These are phyloP conservation scores for Halenospora varia DNA, from an alignment of 495 filamentous ascomycete species.

Conservation along the genomic window DNA sequence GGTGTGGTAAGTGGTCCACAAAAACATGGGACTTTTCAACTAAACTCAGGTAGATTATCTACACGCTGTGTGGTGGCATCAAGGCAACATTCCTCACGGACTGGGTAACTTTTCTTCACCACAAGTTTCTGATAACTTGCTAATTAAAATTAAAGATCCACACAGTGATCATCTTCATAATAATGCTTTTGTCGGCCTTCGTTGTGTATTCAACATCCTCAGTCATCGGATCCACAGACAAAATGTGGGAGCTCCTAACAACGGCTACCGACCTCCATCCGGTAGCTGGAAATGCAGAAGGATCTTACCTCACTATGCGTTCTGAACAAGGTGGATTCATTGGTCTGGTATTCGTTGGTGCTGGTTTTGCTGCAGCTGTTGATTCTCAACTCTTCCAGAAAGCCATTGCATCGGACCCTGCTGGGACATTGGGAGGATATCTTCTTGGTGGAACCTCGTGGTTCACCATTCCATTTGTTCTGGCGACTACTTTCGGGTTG, in stretches of 20 bases:
- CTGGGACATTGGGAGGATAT: constrained; percentile 42
- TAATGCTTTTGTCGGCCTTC: constrained; percentile 45
- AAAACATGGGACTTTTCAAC: not conserved
- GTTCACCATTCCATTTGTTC: constrained; percentile 49
- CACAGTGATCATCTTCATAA: constrained; percentile 29
- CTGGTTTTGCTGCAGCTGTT: constrained; percentile 33
- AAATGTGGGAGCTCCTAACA: constrained; percentile 41
- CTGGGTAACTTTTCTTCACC: constrained; percentile 4
- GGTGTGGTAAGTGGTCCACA: constrained; percentile 49
- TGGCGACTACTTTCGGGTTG: constrained; percentile 45
- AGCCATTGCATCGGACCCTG: constrained; percentile 43
- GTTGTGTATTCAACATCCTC: constrained; percentile 39
- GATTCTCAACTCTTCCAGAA: constrained; percentile 48
- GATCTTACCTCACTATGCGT: constrained; percentile 46
- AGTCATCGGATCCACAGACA: constrained; percentile 35
- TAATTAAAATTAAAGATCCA: constrained; percentile 7
- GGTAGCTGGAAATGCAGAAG: constrained; percentile 41
- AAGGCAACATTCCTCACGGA: constrained; percentile 45
- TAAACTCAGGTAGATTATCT: constrained; percentile 40
- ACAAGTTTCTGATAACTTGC: not conserved
- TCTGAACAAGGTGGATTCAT: constrained; percentile 43
- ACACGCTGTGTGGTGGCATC: constrained; percentile 72
- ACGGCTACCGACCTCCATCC: constrained; percentile 38
- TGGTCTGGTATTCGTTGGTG: constrained; percentile 39
- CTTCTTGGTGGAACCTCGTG: constrained; percentile 47